Conservation (phyloP, 495 filamentous ascomycete species). For the Aspergillus steynii region DNA sequence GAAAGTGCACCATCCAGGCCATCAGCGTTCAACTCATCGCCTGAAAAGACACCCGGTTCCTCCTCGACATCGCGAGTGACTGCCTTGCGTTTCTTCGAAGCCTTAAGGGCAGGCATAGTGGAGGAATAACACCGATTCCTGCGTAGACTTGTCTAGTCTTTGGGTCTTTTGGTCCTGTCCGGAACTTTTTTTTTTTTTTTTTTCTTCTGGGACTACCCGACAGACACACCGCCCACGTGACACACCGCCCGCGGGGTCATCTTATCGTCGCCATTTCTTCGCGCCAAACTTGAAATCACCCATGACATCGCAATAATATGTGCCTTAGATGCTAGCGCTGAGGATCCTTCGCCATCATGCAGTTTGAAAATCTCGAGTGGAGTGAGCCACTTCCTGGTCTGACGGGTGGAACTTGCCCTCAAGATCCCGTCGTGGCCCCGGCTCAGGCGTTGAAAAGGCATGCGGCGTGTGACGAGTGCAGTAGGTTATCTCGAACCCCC, state of each 20-base stretch:
- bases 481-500: constrained; percentile 25
- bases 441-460: constrained; percentile 33
- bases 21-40: constrained; percentile 64
- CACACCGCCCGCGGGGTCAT: constrained; percentile 32
- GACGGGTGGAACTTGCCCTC: not conserved
- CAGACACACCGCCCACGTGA: constrained; percentile 47
- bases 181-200: constrained; percentile 36
- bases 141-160: constrained; percentile 14
- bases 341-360: constrained; percentile 11
- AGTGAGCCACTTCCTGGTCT: constrained; percentile 6
- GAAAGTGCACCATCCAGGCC: constrained; percentile 67
- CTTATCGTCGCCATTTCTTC: constrained; percentile 14
- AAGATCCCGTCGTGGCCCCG: constrained; percentile 12
- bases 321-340: constrained; percentile 1
- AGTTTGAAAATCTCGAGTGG: constrained; percentile 15
- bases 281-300: not conserved
- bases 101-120: constrained; percentile 40
- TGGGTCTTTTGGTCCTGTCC: constrained; percentile 20
- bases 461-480: constrained; percentile 47
- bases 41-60: constrained; percentile 55
- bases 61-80: constrained; percentile 55
- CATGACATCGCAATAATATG: not conserved
- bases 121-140: constrained; percentile 11
- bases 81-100: constrained; percentile 59
- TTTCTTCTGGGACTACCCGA: constrained; percentile 22